Percentiles rank a stretch among this genome's conserved stretches.
Evolutionary conservation across 2,329 filamentous ascomycete genomes (phyloP).

Genomic region (Parastagonospora avenae): DNA sequence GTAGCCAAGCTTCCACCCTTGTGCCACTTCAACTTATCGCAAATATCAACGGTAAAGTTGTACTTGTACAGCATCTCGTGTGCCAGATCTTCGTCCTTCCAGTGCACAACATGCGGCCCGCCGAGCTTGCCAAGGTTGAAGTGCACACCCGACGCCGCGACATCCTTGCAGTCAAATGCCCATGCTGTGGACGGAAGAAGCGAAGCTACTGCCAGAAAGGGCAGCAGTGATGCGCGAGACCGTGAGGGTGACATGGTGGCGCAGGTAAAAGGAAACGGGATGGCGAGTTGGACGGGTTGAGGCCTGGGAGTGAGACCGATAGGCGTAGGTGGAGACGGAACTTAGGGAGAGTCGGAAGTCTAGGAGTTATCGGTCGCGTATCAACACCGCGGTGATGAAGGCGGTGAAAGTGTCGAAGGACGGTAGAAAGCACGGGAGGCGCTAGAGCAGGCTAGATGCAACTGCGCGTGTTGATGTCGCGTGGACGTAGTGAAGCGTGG

Average conservation of each 20-base stretch:
- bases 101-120: constrained; percentile 72
- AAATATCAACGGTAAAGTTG: constrained; percentile 82
- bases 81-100: constrained; percentile 48
- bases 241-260: constrained; percentile 35
- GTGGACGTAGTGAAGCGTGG: constrained; percentile 10
- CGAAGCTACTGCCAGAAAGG: constrained; percentile 28
- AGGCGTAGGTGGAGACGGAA: constrained; percentile 3
- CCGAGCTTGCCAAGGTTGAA: constrained; percentile 69
- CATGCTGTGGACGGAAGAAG: constrained; percentile 33
- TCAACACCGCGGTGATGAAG: not conserved
- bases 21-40: constrained; percentile 67
- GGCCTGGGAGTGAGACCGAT: constrained; percentile 3
- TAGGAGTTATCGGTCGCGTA: no score
- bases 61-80: constrained; percentile 68
- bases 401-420: not conserved
- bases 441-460: not conserved
- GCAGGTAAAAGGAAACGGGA: constrained; percentile 14
- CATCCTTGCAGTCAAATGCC: constrained; percentile 65
- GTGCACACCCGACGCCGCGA: constrained; percentile 62
- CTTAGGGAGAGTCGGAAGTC: not conserved
- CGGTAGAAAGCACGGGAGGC: not conserved
- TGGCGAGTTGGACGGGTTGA: constrained; percentile 6
- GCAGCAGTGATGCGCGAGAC: constrained; percentile 27
- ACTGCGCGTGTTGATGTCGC: constrained; percentile 13
- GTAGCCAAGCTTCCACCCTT: constrained; percentile 56